Evolutionary conservation across 805 yeast genomes (phyloP), one percentile per base, ranked within the genome.

Genomic region (Kazachstania martiniae): DNA sequence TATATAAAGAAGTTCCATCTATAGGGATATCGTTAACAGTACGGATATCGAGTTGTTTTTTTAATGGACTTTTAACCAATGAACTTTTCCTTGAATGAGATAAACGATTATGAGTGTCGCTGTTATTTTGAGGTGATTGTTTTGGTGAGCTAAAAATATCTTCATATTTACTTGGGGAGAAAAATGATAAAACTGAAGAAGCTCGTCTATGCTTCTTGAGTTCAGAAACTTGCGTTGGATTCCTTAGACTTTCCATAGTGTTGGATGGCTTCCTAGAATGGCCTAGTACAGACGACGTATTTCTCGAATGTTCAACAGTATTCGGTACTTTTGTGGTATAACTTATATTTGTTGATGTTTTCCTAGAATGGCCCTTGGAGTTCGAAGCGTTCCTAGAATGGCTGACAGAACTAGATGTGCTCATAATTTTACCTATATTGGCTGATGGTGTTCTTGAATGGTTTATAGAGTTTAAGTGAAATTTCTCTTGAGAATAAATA

Each of bases 131-230:
- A 8, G 28, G 17, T n/a, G 33, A 34, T 4, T 31, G 33, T 9
- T 25, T 33, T 10, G 32, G 12, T 10, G 40, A 27, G 33, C 36
- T 5, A 12, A 12, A 7, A 9, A n/a, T 24, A 12, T 33, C 22
- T 46, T 58, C 42, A 2, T 39, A 43, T 33, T 39, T 45, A 19
- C 41, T 41, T n/a, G 43, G 42, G 8, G 53, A 49, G 12, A 71
- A 50, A 40, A 71, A 75, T 32, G 74, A 68, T 35, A 76, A 65
- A 24, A 76, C 56, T 0, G 83, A 74, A 0, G 81, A 73, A 36
- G 72, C 74, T 39, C 83, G 66, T 44, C 70, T 69, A 47, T 75
- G 81, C 22, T 53, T 49, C 27, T 49, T 53, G 4, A 46, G 43
- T 8, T 47, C 53, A 18, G 46, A 35, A 21, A 28, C 25, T 3